Evolutionary conservation across 305 asterid genomes (phyloP), one percentile per base, ranked within the genome.

Genomic region (Fraxinus greggii): DNA sequence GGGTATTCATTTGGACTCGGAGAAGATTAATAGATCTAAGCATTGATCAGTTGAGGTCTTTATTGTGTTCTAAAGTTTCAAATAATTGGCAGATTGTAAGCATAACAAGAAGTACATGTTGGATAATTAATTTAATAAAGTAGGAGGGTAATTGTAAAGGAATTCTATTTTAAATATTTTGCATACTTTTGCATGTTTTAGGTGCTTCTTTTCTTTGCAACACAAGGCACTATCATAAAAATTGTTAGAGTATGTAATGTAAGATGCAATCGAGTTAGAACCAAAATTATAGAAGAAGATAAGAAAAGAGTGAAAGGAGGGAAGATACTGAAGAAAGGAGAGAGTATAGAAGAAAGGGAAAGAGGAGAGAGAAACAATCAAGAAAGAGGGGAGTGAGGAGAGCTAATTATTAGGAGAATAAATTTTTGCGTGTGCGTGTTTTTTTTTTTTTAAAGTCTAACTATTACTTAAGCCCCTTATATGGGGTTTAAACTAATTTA

Each of bases 1-100:
- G 32, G 32, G 54, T 76, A 40, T 33, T 42, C 54, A 42, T 67
- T 54, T 74, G 48, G 78, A 83, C 77, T 48, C 23, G 78, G 48
- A 73, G 35, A 67, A 75, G 56, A 6, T 31, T 69, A 48, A 36
- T 74, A 32, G 54, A 36, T 80, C 38, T 42, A 7, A 45, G 67
- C 12, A 5, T 33, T 56, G 72, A 35, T 35, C 29, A 77, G 21
- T 61, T 79, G 69, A 72, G 51, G 59, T 54, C 31, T 26, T 65
- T 28, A 6, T 65, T n/a, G 31, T 61, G 12, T 23, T 61, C 15
- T 23, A 61, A 19, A 23, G 26, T 61, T 61, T 61, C 31, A 21
- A 61, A 61, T 23, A 61, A 28, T 61, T 7, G 70, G 70, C 70
- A 23, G 70, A 19, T 61, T 61, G 4, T 61, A 8, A 21, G 70